phyloP scores from a whole-genome alignment of 345 rosid species.

The Cardiospermum halicacabum region DNA sequence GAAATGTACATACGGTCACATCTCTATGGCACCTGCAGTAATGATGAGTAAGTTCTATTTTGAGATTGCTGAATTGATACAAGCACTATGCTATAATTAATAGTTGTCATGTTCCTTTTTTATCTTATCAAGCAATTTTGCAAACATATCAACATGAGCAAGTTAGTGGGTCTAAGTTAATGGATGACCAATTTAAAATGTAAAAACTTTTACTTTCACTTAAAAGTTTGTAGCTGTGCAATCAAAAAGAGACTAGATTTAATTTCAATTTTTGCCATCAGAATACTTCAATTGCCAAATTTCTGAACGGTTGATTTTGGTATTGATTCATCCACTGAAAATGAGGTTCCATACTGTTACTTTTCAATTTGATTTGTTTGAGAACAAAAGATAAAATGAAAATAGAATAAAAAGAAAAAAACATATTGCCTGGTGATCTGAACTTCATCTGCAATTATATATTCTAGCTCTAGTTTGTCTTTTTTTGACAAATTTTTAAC shows the following conservation, averaged over 20 bases:
- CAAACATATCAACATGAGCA: not conserved
- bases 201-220: not conserved
- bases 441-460: not conserved
- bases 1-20: conserved; percentile 74
- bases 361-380: not conserved
- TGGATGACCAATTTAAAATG: not conserved
- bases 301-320: conserved; percentile 10
- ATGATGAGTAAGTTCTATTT: conserved; percentile 44
- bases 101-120: not conserved
- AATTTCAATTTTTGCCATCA: not conserved
- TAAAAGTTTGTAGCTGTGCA: not conserved
- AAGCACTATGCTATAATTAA: conserved; percentile 3
- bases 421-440: not conserved
- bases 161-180: not conserved
- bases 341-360: not conserved
- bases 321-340: conserved; percentile 11
- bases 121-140: not conserved
- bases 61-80: conserved; percentile 16
- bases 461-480: not conserved
- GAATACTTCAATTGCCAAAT: not conserved
- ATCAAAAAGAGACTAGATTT: not conserved
- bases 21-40: conserved; percentile 50
- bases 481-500: conserved; percentile 6
- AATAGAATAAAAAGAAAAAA: not conserved
- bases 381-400: not conserved